Conservation (phyloP, 176 grass and related monocot species). For the Rhipidocladum racemiflorum region DNA sequence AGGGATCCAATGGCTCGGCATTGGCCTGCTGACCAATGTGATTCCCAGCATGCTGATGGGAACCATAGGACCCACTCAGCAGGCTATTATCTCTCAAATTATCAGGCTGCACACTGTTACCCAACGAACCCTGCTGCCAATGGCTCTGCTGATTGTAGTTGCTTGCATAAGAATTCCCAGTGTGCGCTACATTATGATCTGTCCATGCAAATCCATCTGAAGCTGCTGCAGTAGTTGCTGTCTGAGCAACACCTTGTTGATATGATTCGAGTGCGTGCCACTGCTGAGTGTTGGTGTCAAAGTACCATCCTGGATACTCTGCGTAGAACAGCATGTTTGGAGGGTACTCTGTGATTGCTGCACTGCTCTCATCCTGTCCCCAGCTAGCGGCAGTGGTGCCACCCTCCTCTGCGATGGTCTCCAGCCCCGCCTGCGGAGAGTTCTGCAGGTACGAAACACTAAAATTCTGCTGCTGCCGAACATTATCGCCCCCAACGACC, state of each 20-base stretch:
- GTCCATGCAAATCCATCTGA: conserved; percentile 18
- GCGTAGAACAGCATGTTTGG: conserved; percentile 82
- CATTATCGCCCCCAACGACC: conserved; percentile 2
- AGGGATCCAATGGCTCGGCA: conserved; percentile 3
- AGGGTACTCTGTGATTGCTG: conserved; percentile 50
- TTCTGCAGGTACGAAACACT: conserved; percentile 48
- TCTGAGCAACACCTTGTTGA: conserved; percentile 33
- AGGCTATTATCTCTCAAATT: conserved; percentile 27
- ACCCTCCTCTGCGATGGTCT: conserved; percentile 71
- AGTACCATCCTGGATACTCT: conserved; percentile 84
- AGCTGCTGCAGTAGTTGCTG: conserved; percentile 22
- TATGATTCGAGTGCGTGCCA: conserved; percentile 76
- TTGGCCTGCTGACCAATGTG: conserved; percentile 18
- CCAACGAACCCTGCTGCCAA: conserved; percentile 30
- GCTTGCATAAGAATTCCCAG: conserved; percentile 7
- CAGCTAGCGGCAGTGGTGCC: conserved; percentile 15
- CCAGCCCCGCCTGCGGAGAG: conserved; percentile 46
- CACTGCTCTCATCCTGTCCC: conserved; percentile 34
- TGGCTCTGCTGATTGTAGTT: conserved; percentile 27
- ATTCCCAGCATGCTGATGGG: conserved; percentile 25
- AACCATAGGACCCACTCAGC: conserved; percentile 34
- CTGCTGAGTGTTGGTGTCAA: conserved; percentile 68
- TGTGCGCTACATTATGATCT: conserved; percentile 8
- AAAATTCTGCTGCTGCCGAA: conserved; percentile 28
- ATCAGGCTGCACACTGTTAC: conserved; percentile 38